These are phyloP conservation scores for Apiotrichum mycotoxinovorans DNA, from an alignment of 1,284 basidiomycete species.

Conservation along the genomic window DNA sequence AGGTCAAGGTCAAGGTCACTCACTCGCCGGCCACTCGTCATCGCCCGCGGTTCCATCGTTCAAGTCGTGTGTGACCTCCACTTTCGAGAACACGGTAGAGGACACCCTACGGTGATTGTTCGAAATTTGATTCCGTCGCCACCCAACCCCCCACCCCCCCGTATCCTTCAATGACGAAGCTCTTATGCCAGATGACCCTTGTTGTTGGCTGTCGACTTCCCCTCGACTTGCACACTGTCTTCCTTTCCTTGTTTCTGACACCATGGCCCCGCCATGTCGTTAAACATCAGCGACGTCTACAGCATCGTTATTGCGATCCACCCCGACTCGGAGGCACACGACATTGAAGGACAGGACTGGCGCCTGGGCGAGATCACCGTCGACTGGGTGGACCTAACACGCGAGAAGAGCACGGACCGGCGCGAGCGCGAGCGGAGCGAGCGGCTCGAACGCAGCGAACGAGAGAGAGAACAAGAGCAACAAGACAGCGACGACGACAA, in stretches of 20 bases:
- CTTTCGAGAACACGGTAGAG: too few relatives aligned
- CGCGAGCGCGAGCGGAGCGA: not conserved
- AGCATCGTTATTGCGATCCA: conserved; percentile 37
- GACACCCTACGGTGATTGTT: too few relatives aligned
- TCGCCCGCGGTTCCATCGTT: too few relatives aligned
- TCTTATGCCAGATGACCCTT: not conserved
- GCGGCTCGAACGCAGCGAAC: not conserved
- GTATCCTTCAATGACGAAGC: too few relatives aligned
- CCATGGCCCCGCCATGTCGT: conserved; percentile 6
- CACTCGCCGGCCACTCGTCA: too few relatives aligned
- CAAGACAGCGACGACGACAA: not conserved
- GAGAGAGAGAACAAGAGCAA: not conserved
- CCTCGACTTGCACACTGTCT: too few relatives aligned
- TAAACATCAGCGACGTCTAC: conserved; percentile 22
- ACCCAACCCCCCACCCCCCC: too few relatives aligned
- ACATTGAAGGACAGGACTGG: conserved; percentile 27
- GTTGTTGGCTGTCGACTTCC: too few relatives aligned
- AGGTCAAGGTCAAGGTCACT: too few relatives aligned
- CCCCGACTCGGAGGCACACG: conserved; percentile 11
- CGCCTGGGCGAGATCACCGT: conserved; percentile 44
- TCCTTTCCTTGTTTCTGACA: not conserved
- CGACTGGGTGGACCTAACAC: conserved; percentile 47
- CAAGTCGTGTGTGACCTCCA: too few relatives aligned
- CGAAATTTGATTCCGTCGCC: conserved; percentile 11
- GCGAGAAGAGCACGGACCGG: conserved; percentile 40